These are phyloP conservation scores for Trichoderma koningiopsis DNA, from an alignment of 2,329 filamentous ascomycete genomes.

Conservation along the genomic window DNA sequence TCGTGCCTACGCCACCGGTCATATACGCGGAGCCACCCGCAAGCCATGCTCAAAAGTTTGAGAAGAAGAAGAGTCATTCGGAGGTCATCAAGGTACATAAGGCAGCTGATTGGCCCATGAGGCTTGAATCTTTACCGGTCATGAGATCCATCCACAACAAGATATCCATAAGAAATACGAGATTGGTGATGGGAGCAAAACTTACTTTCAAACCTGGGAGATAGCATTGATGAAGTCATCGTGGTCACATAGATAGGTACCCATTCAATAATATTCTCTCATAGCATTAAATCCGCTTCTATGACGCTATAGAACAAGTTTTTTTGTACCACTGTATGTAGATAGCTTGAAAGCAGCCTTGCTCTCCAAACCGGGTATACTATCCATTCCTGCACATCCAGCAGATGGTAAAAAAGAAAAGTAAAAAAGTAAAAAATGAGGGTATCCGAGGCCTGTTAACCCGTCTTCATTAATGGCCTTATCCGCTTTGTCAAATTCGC, in stretches of 20 bases:
- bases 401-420: not conserved
- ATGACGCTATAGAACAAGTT: not conserved
- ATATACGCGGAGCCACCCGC: not conserved
- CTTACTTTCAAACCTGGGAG: not conserved
- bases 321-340: not conserved
- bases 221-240: not conserved
- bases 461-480: not conserved
- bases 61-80: not conserved
- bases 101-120: not conserved
- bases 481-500: not conserved
- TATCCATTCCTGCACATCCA: conserved; percentile 7
- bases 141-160: not conserved
- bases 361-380: conserved; percentile 17
- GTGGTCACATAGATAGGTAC: not conserved
- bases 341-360: not conserved
- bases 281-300: not conserved
- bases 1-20: not conserved
- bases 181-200: not conserved
- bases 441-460: not conserved
- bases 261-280: not conserved
- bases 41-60: not conserved
- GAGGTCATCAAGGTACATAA: not conserved
- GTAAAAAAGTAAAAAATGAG: not conserved
- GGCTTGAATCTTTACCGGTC: not conserved
- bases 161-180: not conserved